Evolutionary conservation across 192 early-diverging fungal genomes (phyloP).

Genomic region (Piromyces finnis): DNA sequence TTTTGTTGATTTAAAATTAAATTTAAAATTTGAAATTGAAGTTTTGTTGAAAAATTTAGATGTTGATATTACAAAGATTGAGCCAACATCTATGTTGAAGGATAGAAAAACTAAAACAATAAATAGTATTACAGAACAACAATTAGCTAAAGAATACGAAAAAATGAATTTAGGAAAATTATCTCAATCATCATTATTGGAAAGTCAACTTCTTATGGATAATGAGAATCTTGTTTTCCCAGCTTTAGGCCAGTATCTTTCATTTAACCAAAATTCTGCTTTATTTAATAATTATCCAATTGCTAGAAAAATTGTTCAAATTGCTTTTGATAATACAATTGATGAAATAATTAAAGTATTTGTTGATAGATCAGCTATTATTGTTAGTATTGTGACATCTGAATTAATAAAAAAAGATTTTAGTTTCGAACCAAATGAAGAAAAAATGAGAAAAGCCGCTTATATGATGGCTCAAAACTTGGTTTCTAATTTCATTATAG

Average conservation of each 20-base stretch:
- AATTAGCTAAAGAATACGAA: neutral
- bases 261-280: conserved; percentile 62
- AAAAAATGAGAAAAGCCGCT: conserved; percentile 80
- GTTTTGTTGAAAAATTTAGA: conserved; percentile 83
- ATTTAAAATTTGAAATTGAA: conserved; percentile 95
- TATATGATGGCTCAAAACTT: conserved; percentile 90
- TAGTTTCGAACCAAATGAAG: conserved; percentile 83
- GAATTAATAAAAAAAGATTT: conserved; percentile 93
- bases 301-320: conserved; percentile 73
- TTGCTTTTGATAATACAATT: conserved; percentile 77
- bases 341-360: conserved; percentile 77
- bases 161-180: neutral
- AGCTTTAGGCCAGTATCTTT: conserved; percentile 10
- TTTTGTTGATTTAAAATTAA: conserved; percentile 82
- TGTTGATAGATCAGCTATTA: conserved; percentile 80
- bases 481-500: conserved; percentile 68
- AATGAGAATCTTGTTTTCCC: neutral
- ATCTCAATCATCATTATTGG: neutral
- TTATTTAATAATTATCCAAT: conserved; percentile 68
- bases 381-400: conserved; percentile 78
- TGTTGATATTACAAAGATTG: conserved; percentile 26
- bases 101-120: neutral
- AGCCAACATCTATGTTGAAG: neutral
- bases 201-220: neutral
- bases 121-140: neutral